Conservation (phyloP, 352 stramenopile species). For the Globisporangium middletonii region DNA sequence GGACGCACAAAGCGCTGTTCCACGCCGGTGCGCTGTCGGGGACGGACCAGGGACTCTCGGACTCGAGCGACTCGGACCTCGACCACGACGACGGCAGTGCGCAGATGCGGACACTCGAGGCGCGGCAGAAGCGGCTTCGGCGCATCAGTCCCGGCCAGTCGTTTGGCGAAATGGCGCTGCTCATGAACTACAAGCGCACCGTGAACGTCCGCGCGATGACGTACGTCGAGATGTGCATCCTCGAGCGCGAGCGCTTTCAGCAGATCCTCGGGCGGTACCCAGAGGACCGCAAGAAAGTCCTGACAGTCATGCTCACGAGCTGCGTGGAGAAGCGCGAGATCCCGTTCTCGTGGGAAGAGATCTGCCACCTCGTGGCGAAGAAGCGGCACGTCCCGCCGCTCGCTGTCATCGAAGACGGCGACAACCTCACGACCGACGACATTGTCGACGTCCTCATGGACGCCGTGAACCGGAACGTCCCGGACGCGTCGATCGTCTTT, state of each 20-base stretch:
- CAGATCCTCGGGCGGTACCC: constrained; percentile 10
- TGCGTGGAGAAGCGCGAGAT: constrained; percentile 15
- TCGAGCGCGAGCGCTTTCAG: constrained; percentile 12
- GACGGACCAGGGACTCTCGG: not conserved
- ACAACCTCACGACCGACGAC: constrained; percentile 5
- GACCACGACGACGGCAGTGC: not conserved
- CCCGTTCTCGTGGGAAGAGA: constrained; percentile 8
- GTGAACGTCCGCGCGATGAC: constrained; percentile 16
- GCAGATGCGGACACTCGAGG: not conserved
- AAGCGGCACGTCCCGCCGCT: not conserved
- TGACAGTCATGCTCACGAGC: constrained; percentile 16
- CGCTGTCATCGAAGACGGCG: constrained; percentile 4
- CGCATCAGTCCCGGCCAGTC: constrained; percentile 14
- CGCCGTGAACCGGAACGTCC: constrained; percentile 2
- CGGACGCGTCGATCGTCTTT: constrained; percentile 3
- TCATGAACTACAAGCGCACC: constrained; percentile 21
- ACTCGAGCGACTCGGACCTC: constrained; percentile 1
- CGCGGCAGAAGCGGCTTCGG: constrained; percentile 3
- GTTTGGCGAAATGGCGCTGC: constrained; percentile 27
- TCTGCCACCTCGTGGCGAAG: not conserved
- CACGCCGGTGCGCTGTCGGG: not conserved
- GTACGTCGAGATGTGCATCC: constrained; percentile 19
- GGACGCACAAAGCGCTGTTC: not conserved
- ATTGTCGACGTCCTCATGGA: constrained; percentile 3
- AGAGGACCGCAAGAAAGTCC: constrained; percentile 9